Conservation (phyloP, 805 yeast species). For the Cyberlindnera bimundalis region DNA sequence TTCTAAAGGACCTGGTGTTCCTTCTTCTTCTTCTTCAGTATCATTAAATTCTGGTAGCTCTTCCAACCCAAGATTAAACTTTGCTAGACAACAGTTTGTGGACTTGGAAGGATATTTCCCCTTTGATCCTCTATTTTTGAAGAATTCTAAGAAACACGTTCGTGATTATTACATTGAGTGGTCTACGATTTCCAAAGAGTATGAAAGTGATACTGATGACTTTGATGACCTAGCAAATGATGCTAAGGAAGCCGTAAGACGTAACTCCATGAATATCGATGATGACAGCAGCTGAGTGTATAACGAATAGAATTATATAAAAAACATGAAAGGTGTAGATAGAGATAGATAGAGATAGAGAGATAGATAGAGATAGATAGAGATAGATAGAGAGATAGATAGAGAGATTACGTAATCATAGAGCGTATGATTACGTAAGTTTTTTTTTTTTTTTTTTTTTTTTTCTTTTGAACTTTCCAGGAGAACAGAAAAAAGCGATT, state of each 20-base stretch:
- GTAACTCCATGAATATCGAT: slow-evolving; percentile 17
- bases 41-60: background rate
- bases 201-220: slow-evolving; percentile 44
- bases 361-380: too few relatives aligned
- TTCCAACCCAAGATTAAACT: slow-evolving; percentile 29
- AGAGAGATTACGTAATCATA: too few relatives aligned
- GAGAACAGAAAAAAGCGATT: too few relatives aligned
- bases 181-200: slow-evolving; percentile 69
- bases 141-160: slow-evolving; percentile 52
- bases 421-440: too few relatives aligned
- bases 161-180: slow-evolving; percentile 70
- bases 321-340: too few relatives aligned
- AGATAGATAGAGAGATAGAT: too few relatives aligned
- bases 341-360: too few relatives aligned
- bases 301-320: background rate
- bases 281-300: slow-evolving; percentile 13
- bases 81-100: slow-evolving; percentile 74
- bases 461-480: too few relatives aligned
- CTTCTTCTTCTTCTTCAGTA: slow-evolving; percentile 2
- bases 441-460: too few relatives aligned
- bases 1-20: background rate
- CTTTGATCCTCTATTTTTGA: slow-evolving; percentile 84
- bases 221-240: slow-evolving; percentile 35
- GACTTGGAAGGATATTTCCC: slow-evolving; percentile 96
- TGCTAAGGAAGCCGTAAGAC: slow-evolving; percentile 22